Conservation (phyloP, 306 rosid genomes). For the Pyrus pyrifolia region DNA sequence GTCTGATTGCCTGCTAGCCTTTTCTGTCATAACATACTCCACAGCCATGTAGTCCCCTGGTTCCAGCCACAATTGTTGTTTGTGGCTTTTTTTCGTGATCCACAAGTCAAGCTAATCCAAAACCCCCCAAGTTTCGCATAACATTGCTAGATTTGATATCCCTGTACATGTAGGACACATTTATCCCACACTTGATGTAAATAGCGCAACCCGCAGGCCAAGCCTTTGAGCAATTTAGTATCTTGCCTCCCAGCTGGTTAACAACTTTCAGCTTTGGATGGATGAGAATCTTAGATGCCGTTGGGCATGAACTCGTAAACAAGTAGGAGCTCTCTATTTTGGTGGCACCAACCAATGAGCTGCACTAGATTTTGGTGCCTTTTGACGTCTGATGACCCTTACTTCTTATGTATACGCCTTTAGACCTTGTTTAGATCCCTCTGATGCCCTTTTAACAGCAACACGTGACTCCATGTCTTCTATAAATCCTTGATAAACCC, state of each 20-base stretch:
- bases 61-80: conserved; percentile 7
- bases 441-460: neutral
- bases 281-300: neutral
- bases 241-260: neutral
- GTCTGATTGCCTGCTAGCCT: neutral
- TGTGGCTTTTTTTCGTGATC: neutral
- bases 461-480: neutral
- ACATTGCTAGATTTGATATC: neutral
- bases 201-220: neutral
- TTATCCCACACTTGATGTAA: neutral
- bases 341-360: conserved; percentile 4
- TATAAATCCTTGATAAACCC: neutral
- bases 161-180: neutral
- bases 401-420: neutral
- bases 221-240: neutral
- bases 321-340: neutral
- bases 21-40: neutral
- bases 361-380: conserved; percentile 4
- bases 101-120: neutral
- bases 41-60: neutral
- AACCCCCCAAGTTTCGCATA: conserved; percentile 1
- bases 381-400: neutral
- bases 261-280: neutral
- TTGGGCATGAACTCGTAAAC: neutral
- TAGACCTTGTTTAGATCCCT: neutral